Conservation (phyloP, 345 rosid genomes). For the Euphorbia tirucalli region DNA sequence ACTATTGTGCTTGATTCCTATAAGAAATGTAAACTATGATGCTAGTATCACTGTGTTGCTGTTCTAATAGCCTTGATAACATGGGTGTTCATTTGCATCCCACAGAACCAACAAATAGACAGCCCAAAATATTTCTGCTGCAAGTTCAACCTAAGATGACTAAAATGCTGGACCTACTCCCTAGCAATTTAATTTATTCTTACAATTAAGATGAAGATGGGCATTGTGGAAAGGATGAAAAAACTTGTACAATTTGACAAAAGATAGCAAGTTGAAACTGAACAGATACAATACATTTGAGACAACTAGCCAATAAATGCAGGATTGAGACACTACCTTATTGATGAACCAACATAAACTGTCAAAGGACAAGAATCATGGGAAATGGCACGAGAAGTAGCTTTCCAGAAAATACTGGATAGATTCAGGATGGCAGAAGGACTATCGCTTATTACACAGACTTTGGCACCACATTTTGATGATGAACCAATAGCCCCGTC, state of each 20-base stretch:
- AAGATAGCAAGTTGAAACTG: background rate
- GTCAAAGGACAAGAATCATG: conserved; percentile 43
- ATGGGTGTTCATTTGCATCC: background rate
- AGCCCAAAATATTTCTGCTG: background rate
- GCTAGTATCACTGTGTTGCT: background rate
- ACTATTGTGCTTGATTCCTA: background rate
- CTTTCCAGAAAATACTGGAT: conserved; percentile 29
- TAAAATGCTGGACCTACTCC: background rate
- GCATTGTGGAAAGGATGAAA: background rate
- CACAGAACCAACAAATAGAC: background rate
- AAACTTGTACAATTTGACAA: background rate
- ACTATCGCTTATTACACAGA: conserved; percentile 39
- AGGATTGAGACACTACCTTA: conserved; percentile 25
- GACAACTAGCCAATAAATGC: conserved; percentile 3
- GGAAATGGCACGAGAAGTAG: conserved; percentile 34
- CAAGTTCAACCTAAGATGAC: background rate
- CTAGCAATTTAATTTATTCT: background rate
- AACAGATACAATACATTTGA: background rate
- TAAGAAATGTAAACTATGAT: background rate
- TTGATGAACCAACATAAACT: conserved; percentile 33
- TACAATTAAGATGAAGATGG: background rate
- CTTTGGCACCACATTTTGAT: conserved; percentile 31
- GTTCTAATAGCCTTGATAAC: background rate
- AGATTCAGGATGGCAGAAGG: conserved; percentile 32
- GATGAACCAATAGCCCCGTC: conserved; percentile 38